phyloP scores from a whole-genome alignment of 495 filamentous ascomycete genomes.

The Bombardia bombarda region DNA sequence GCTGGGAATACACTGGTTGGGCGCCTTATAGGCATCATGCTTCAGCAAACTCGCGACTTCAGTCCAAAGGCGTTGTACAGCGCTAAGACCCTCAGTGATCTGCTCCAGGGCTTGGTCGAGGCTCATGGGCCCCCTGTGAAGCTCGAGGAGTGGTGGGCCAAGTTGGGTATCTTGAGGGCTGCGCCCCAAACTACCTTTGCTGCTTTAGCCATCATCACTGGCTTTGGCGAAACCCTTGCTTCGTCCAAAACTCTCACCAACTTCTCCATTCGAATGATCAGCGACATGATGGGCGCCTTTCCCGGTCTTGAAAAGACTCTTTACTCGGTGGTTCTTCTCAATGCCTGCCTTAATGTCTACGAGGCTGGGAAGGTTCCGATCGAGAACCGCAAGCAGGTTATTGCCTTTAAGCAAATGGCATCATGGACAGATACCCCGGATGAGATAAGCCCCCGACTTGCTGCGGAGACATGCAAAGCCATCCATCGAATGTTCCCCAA shows the following conservation, averaged over 20 bases:
- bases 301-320: constrained; percentile 29
- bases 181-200: constrained; percentile 36
- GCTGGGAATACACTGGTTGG: constrained; percentile 21
- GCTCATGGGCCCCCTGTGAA: constrained; percentile 27
- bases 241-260: constrained; percentile 33
- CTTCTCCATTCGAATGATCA: constrained; percentile 46
- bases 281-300: constrained; percentile 41
- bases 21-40: constrained; percentile 27
- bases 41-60: constrained; percentile 22
- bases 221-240: constrained; percentile 40
- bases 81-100: constrained; percentile 34
- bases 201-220: constrained; percentile 45
- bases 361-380: constrained; percentile 40
- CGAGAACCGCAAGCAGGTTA: constrained; percentile 72
- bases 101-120: constrained; percentile 31
- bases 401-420: constrained; percentile 71
- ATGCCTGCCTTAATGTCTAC: constrained; percentile 35
- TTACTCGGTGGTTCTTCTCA: constrained; percentile 34
- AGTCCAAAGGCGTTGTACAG: constrained; percentile 38
- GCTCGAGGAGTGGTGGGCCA: constrained; percentile 35
- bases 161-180: constrained; percentile 29
- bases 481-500: constrained; percentile 59
- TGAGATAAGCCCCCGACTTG: constrained; percentile 41
- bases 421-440: constrained; percentile 54
- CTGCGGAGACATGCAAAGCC: constrained; percentile 53